Conservation (phyloP, 257 asterid genomes). For the Thymus mandschuricus region DNA sequence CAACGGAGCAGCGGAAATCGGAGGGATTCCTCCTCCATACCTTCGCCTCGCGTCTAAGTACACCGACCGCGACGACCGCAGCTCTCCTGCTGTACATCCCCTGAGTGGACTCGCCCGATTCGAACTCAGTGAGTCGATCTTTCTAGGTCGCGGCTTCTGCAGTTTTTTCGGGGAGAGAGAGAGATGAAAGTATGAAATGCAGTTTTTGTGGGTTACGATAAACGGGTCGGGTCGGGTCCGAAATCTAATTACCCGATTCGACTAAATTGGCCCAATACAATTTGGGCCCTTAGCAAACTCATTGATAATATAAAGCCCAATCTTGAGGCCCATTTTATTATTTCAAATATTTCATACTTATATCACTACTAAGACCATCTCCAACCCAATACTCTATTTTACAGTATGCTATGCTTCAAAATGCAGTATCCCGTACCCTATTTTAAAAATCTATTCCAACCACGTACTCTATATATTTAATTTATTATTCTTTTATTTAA, state of each 20-base stretch:
- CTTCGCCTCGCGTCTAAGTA: constrained; percentile 42
- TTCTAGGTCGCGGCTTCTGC: constrained; percentile 21
- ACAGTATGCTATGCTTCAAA: too few species aligned
- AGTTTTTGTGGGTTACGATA: not conserved
- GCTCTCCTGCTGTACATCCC: constrained; percentile 60
- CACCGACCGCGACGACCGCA: constrained; percentile 36
- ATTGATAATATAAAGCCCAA: not conserved
- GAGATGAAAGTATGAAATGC: not conserved
- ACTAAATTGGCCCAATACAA: too few species aligned
- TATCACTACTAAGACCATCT: too few species aligned
- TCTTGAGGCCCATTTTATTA: not conserved
- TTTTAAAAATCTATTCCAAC: too few species aligned
- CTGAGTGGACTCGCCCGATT: constrained; percentile 32
- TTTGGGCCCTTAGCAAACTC: not conserved
- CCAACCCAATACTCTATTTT: too few species aligned
- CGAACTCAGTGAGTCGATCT: constrained; percentile 27
- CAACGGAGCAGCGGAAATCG: constrained; percentile 6
- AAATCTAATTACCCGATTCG: not conserved
- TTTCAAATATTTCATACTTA: too few species aligned
- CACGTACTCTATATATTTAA: too few species aligned
- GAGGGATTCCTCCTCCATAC: constrained; percentile 44
- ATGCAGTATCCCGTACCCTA: too few species aligned
- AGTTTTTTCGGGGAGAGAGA: not conserved
- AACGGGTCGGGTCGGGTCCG: constrained; percentile 22
- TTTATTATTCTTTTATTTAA: too few species aligned